These are phyloP conservation scores for Scheffersomyces parashehatae DNA, from an alignment of 1,139 yeast genomes.

Conservation along the genomic window DNA sequence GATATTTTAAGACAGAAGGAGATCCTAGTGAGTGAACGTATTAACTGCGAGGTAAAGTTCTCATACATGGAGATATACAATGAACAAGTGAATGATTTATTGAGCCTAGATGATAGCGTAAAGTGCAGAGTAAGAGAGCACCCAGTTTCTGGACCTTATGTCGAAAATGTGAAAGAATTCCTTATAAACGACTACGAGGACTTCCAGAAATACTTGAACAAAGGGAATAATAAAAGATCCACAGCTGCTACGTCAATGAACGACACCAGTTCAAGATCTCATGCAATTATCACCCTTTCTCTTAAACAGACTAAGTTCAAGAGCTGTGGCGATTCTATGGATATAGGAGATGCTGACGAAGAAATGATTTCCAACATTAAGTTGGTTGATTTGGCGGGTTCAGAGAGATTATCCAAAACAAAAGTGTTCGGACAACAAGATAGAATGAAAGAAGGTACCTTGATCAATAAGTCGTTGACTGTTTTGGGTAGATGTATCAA, in stretches of 20 bases:
- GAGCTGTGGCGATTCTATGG: constrained; percentile 15
- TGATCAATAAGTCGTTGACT: constrained; percentile 73
- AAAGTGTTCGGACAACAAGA: constrained; percentile 61
- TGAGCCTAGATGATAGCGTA: constrained; percentile 25
- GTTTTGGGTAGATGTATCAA: constrained; percentile 77
- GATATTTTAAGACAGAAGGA: constrained; percentile 53
- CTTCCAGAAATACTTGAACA: constrained; percentile 40
- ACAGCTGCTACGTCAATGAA: constrained; percentile 74
- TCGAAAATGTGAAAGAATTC: constrained; percentile 60
- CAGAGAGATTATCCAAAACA: constrained; percentile 66
- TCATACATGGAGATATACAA: constrained; percentile 75
- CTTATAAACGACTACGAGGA: constrained; percentile 44
- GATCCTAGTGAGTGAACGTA: constrained; percentile 36
- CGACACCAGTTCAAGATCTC: constrained; percentile 71
- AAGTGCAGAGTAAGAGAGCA: constrained; percentile 58
- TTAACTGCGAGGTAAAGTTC: constrained; percentile 54
- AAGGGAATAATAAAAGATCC: constrained; percentile 55
- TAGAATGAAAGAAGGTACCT: constrained; percentile 70
- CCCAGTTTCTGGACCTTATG: constrained; percentile 65
- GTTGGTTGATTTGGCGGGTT: constrained; percentile 80
- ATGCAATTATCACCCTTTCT: constrained; percentile 68
- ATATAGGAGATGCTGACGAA: constrained; percentile 53
- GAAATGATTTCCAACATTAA: constrained; percentile 59
- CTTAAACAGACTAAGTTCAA: constrained; percentile 55
- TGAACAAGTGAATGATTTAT: constrained; percentile 64